Conservation (phyloP, 129 eudicot genomes). For the Rutidosis leptorrhynchoides region DNA sequence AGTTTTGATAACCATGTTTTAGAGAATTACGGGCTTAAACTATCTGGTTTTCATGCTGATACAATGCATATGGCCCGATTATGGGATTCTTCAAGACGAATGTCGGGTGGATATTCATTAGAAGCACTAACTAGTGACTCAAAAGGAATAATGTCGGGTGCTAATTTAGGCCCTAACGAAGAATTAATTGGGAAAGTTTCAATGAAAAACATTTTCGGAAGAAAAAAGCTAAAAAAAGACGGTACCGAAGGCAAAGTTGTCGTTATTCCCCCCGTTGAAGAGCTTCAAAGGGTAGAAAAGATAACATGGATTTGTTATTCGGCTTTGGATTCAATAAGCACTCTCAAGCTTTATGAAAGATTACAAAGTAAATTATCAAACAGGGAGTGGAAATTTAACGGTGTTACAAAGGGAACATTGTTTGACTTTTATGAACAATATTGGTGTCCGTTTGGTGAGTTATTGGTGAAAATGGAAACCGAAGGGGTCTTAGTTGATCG, state of each 20-base stretch:
- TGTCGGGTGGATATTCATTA: constrained; percentile 83
- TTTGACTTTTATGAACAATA: constrained; percentile 62
- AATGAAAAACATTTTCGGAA: constrained; percentile 84
- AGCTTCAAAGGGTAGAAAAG: constrained; percentile 67
- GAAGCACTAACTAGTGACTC: constrained; percentile 82
- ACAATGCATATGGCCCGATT: constrained; percentile 99
- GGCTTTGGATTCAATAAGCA: constrained; percentile 82
- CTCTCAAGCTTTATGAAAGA: constrained; percentile 81
- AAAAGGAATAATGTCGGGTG: constrained; percentile 59
- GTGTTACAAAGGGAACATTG: constrained; percentile 59
- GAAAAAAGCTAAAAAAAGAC: constrained; percentile 67
- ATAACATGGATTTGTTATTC: constrained; percentile 84
- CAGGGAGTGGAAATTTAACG: constrained; percentile 60
- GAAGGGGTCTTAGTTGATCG: constrained; percentile 93
- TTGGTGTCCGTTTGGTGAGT: constrained; percentile 97
- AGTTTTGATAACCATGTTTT: constrained; percentile 87
- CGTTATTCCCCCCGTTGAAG: constrained; percentile 81
- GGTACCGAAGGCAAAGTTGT: constrained; percentile 77
- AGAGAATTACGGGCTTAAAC: constrained; percentile 75
- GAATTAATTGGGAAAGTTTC: constrained; percentile 77
- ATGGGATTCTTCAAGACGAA: constrained; percentile 88
- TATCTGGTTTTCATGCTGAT: constrained; percentile 94
- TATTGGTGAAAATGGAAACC: constrained; percentile 90
- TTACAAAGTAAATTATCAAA: constrained; percentile 52
- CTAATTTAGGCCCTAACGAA: constrained; percentile 50